Percentiles rank a stretch among this genome's conserved stretches.
Conservation (phyloP, 495 filamentous ascomycete genomes). For the Jackrogersella minutella region DNA sequence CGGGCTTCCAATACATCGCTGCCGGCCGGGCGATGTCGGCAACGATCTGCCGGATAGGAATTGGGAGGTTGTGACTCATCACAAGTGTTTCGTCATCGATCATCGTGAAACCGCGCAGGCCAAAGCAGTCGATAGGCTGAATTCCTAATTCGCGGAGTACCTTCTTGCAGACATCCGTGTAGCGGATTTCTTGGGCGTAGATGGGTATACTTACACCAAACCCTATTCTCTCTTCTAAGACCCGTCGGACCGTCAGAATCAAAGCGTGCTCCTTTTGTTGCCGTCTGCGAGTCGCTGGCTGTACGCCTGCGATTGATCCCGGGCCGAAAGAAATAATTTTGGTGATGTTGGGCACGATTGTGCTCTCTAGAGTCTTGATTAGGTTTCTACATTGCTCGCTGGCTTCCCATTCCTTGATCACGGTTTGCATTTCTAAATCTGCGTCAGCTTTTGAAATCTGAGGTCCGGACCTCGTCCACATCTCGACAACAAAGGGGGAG, state of each 20-base stretch:
- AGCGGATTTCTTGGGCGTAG: slow-evolving; percentile 5
- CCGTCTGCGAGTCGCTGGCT: not conserved
- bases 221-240: not conserved
- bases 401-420: not conserved
- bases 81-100: slow-evolving; percentile 39
- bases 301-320: not conserved
- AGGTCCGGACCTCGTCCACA: not conserved
- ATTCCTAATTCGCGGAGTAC: not conserved
- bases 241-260: not conserved
- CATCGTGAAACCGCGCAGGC: slow-evolving; percentile 34
- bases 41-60: slow-evolving; percentile 41
- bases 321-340: slow-evolving; percentile 13
- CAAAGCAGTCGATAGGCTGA: not conserved
- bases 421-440: not conserved
- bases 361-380: not conserved
- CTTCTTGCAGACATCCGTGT: not conserved
- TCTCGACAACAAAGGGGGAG: no score
- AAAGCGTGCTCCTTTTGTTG: slow-evolving; percentile 1
- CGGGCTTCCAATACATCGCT: slow-evolving; percentile 39
- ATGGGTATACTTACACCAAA: not conserved
- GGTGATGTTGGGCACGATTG: not conserved
- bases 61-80: slow-evolving; percentile 19
- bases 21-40: slow-evolving; percentile 43
- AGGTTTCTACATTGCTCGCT: not conserved
- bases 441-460: not conserved